Conservation (phyloP, 2,329 filamentous ascomycete genomes). For the Tetracladium maxilliforme region DNA sequence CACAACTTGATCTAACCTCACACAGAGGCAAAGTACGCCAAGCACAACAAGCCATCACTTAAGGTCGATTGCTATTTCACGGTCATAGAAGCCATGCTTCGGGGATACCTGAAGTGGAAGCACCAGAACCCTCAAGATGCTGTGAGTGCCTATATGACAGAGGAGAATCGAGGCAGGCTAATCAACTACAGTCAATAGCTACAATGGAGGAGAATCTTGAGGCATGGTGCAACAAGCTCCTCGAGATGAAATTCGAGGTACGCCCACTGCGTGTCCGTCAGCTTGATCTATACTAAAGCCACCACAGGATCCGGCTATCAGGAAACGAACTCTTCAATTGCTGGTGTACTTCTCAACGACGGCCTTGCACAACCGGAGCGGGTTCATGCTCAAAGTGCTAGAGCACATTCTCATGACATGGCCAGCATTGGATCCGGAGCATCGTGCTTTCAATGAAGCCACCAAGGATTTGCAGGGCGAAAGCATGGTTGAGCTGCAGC, state of each 20-base stretch:
- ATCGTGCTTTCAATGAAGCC: constrained; percentile 67
- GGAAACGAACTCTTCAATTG: constrained; percentile 67
- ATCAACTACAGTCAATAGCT: constrained; percentile 35
- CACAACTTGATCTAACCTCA: constrained; percentile 5
- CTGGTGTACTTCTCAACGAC: constrained; percentile 75
- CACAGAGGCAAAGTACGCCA: constrained; percentile 43
- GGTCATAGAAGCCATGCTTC: constrained; percentile 76
- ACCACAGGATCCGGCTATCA: constrained; percentile 62
- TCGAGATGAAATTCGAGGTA: constrained; percentile 56
- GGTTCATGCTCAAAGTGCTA: constrained; percentile 77
- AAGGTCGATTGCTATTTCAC: constrained; percentile 80
- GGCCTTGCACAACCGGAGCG: constrained; percentile 60
- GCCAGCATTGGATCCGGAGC: constrained; percentile 56
- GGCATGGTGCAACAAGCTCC: constrained; percentile 57
- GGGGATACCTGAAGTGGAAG: constrained; percentile 79
- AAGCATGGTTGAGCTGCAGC: constrained; percentile 75
- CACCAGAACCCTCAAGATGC: too few species aligned
- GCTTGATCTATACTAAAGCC: constrained; percentile 5
- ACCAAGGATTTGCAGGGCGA: constrained; percentile 79
- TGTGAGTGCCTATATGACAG: too few species aligned
- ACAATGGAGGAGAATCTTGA: constrained; percentile 50
- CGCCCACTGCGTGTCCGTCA: neutral
- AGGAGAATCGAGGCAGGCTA: constrained; percentile 10
- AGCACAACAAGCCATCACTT: constrained; percentile 57
- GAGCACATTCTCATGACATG: constrained; percentile 82